phyloP scores from a whole-genome alignment of 2,329 filamentous ascomycete species.

The Alternaria ventricosa region DNA sequence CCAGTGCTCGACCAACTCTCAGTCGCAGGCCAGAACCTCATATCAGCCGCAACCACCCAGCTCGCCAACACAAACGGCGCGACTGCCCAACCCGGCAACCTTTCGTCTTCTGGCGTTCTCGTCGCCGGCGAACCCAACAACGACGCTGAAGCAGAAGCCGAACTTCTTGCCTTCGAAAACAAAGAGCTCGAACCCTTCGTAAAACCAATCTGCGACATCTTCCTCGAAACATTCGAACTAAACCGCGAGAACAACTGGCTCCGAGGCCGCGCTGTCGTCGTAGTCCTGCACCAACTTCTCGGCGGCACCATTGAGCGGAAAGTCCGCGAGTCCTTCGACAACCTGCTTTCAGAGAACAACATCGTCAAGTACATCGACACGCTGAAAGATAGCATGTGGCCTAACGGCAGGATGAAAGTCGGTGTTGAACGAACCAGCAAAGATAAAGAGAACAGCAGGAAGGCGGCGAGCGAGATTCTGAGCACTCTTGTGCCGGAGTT shows the following conservation, averaged over 20 bases:
- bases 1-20: slow-evolving; percentile 94
- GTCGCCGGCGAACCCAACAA: slow-evolving; percentile 56
- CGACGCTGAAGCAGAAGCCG: slow-evolving; percentile 83
- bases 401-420: slow-evolving; percentile 65
- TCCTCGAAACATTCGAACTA: slow-evolving; percentile 92
- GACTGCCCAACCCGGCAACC: slow-evolving; percentile 17
- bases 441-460: slow-evolving; percentile 81
- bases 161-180: slow-evolving; percentile 88
- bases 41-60: slow-evolving; percentile 71
- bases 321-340: slow-evolving; percentile 81
- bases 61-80: slow-evolving; percentile 47
- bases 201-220: slow-evolving; percentile 97
- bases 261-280: slow-evolving; percentile 90
- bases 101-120: slow-evolving; percentile 37
- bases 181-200: slow-evolving; percentile 89
- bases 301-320: slow-evolving; percentile 97
- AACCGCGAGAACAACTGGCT: slow-evolving; percentile 98
- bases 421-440: slow-evolving; percentile 65
- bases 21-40: slow-evolving; percentile 87
- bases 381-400: slow-evolving; percentile 83
- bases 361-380: slow-evolving; percentile 77
- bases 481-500: slow-evolving; percentile 90
- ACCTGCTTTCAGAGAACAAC: slow-evolving; percentile 77
- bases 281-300: slow-evolving; percentile 93
- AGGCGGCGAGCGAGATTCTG: slow-evolving; percentile 87